Base-by-base conservation (phyloP, 768 basidiomycete genomes). In the Hortiboletus campestris region DNA sequence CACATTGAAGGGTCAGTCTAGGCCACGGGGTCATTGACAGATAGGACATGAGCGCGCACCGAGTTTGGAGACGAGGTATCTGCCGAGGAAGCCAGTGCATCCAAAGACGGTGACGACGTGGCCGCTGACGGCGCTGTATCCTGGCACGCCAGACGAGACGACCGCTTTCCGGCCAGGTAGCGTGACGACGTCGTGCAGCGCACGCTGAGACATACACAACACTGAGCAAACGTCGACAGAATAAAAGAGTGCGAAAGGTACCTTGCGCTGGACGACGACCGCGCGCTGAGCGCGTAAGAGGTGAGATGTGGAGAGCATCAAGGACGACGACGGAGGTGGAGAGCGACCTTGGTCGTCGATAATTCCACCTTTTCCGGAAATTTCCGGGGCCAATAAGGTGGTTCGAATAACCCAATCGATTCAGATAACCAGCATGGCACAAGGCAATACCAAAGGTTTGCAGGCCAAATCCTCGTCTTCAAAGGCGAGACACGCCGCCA, bases 51-150 rank as follows among this genome's bases (percentile, higher is more conserved):
- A 25, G 31, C 13, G 55, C 67, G 62, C 66, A 94, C 93, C 94
- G 13, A 99, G 83, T 78, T 98, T 98, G 32, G 89, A 83, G 39
- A 98, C 91, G 42, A 98, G 78, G 73, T 98, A 98, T 68, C 94
- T 79, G 43, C 96, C 97, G 55, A 99, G 76, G 72, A 98, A 98
- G 6, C 95, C 92, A 4, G 95, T 97, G 69, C 88, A 90, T 22
- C 97, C 97, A 79, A 99, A 98, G 47, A 98, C 95, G 16, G 97
- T 99, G 40, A 89, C 96, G 36, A 88, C 83, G 74, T 95, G 94
- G 3, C 96, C 97, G 40, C 88, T 86, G 56, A 88, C 86, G 4
- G 92, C 88, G 66, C 89, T 91, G 67, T 93, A 91, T 58, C 88
- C 94, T 49, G 87, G 85, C 49, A 85, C 81, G 19, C 94, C 95